Evolutionary conservation across 257 asterid species (phyloP), one percentile per base, ranked within the genome.

Genomic region (Rhazya stricta): DNA sequence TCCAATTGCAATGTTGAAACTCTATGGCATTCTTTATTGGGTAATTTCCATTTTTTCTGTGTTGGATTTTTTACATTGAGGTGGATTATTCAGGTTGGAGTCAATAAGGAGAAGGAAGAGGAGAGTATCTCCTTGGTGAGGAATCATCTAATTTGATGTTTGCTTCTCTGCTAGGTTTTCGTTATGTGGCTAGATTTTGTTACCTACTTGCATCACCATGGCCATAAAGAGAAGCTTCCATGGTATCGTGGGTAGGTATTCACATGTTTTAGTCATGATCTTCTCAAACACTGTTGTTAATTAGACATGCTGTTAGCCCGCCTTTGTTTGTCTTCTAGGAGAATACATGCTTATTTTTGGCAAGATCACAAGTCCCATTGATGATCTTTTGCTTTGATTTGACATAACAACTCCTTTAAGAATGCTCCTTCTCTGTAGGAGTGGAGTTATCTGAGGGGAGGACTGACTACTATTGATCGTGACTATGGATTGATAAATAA

Each of bases 21-120:
- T 91, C 57, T 91, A 91, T 69, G 97, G 88, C 82, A 75, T 90
- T 16, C 94, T 96, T 74, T 91, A 88, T 76, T 42, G 79, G 86
- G 97, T 91, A 76, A 83, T 92, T 84, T 45, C 16, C 29, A 57
- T 57, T n/a, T n/a, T n/a, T n/a, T n/a, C n/a, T 53, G 58, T 6
- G 29, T 36, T 13, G 58, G 19, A 53, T 53, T 53, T 23, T 5
- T 13, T 53, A 23, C n/a, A 53, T 13, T 23, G 0, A 53, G 58
- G 2, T 23, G n/a, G n/a, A 53, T 53, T 3, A 53, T 13, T 23
- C 23, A 53, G 58, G 58, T 23, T 1, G 58, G 19, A 13, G 23
- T 23, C 1, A 53, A 53, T 2, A 53, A 53, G 15, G 12, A 53
- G 19, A 6, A 53, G 19, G n/a, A n/a, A n/a, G n/a, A n/a, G n/a